These are phyloP conservation scores for Setaria italica DNA, from an alignment of 202 grass and related monocot genomes.

Conservation along the genomic window DNA sequence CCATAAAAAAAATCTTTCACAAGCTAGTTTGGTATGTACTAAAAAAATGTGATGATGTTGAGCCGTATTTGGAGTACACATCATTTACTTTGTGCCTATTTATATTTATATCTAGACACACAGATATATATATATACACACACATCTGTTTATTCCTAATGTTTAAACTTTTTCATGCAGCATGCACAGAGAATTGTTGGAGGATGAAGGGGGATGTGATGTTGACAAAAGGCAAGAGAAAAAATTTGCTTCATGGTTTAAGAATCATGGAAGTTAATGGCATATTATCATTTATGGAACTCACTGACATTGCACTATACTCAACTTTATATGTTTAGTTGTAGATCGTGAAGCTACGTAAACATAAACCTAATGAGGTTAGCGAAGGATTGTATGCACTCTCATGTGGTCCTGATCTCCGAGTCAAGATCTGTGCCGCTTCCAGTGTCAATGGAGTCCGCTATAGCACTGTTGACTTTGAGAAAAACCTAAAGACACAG, in stretches of 20 bases:
- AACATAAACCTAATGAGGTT: not conserved
- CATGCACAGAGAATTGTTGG: not conserved
- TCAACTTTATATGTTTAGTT: not conserved
- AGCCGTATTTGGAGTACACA: not conserved
- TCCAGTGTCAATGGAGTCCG: not conserved
- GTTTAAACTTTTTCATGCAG: not conserved
- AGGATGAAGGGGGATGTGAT: not conserved
- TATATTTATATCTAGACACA: not conserved
- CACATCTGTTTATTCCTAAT: not conserved
- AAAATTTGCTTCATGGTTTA: not conserved
- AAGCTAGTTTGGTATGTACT: not conserved
- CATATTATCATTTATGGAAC: not conserved
- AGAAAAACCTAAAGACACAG: not conserved
- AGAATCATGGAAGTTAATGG: not conserved
- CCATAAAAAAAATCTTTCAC: too few species aligned
- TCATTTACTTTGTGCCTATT: not conserved
- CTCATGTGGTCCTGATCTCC: not conserved
- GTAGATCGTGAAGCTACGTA: not conserved
- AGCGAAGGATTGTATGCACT: not conserved
- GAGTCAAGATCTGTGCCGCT: not conserved
- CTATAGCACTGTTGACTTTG: not conserved
- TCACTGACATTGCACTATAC: too few species aligned
- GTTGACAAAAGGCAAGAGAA: not conserved
- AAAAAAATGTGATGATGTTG: not conserved
- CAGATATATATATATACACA: too few species aligned